These are phyloP conservation scores for Capsicum chinense DNA, from an alignment of 257 asterid species.

Conservation along the genomic window DNA sequence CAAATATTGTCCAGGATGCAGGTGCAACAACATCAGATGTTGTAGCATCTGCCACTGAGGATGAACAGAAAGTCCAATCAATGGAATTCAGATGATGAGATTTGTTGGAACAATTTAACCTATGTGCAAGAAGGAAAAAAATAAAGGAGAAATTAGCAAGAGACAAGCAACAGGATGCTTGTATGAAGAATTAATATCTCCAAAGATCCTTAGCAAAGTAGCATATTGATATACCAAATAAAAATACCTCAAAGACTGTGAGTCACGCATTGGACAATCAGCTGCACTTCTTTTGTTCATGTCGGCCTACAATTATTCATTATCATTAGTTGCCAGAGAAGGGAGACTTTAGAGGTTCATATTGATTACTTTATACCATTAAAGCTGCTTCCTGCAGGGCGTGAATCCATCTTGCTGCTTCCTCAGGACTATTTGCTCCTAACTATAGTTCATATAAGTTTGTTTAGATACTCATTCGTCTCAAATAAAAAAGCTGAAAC, in stretches of 20 bases:
- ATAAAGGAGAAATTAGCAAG: neutral
- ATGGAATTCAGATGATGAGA: slow-evolving; percentile 51
- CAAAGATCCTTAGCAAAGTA: slow-evolving; percentile 21
- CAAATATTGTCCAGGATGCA: slow-evolving; percentile 95
- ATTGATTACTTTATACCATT: slow-evolving; percentile 58
- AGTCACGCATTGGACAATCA: slow-evolving; percentile 50
- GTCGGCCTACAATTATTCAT: slow-evolving; percentile 60
- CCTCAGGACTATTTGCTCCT: slow-evolving; percentile 86
- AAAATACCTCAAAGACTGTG: slow-evolving; percentile 67
- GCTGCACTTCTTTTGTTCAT: slow-evolving; percentile 51
- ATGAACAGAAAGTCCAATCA: slow-evolving; percentile 81
- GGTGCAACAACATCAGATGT: slow-evolving; percentile 92
- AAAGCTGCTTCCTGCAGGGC: slow-evolving; percentile 81
- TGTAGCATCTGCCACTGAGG: slow-evolving; percentile 68
- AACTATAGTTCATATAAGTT: slow-evolving; percentile 48
- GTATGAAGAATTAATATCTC: slow-evolving; percentile 9
- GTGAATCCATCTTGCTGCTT: slow-evolving; percentile 80
- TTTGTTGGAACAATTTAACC: slow-evolving; percentile 68
- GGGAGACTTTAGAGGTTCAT: slow-evolving; percentile 19
- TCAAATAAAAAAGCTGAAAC: slow-evolving; percentile 5
- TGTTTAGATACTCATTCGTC: neutral
- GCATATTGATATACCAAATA: neutral
- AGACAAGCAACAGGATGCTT: neutral
- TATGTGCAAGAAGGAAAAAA: slow-evolving; percentile 24
- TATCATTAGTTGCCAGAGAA: slow-evolving; percentile 45